Percentiles rank a stretch among this genome's conserved stretches.
Evolutionary conservation across 2,329 filamentous ascomycete genomes (phyloP).

Genomic region (Alternaria sp.): DNA sequence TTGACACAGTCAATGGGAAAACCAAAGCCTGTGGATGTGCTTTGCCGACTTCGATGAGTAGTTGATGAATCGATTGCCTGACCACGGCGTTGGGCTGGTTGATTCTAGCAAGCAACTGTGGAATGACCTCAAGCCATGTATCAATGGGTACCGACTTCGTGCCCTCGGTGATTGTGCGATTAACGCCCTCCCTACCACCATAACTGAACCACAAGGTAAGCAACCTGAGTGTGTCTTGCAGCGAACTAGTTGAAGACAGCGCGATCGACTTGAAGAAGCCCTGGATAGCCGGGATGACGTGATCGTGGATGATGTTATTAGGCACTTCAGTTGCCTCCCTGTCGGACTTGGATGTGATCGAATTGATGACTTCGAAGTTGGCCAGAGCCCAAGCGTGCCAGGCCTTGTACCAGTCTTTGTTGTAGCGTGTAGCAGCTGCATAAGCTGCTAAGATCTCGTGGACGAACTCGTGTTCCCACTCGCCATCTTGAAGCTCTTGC

Average conservation of each 20-base stretch:
- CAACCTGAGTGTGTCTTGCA: conserved; percentile 92
- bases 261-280: conserved; percentile 99
- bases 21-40: conserved; percentile 96
- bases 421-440: conserved; percentile 89
- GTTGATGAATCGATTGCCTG: conserved; percentile 87
- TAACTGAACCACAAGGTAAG: conserved; percentile 97
- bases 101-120: conserved; percentile 95
- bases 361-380: conserved; percentile 97
- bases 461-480: conserved; percentile 88
- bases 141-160: conserved; percentile 93
- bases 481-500: conserved; percentile 80
- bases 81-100: conserved; percentile 93
- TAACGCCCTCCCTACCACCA: conserved; percentile 87
- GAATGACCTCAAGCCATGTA: conserved; percentile 98
- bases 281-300: conserved; percentile 92
- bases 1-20: conserved; percentile 95
- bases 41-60: conserved; percentile 91
- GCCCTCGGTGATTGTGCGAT: conserved; percentile 85
- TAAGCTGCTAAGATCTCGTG: conserved; percentile 92
- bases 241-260: conserved; percentile 85
- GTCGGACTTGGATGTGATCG: conserved; percentile 72
- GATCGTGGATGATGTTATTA: conserved; percentile 75
- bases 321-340: conserved; percentile 66
- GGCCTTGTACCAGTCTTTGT: conserved; percentile 96
- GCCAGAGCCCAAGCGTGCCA: conserved; percentile 99